A percentile compares a stretch with the other conserved stretches of the same genome.
phyloP scores from a whole-genome alignment of 306 rosid species.

The Betula pendula region DNA sequence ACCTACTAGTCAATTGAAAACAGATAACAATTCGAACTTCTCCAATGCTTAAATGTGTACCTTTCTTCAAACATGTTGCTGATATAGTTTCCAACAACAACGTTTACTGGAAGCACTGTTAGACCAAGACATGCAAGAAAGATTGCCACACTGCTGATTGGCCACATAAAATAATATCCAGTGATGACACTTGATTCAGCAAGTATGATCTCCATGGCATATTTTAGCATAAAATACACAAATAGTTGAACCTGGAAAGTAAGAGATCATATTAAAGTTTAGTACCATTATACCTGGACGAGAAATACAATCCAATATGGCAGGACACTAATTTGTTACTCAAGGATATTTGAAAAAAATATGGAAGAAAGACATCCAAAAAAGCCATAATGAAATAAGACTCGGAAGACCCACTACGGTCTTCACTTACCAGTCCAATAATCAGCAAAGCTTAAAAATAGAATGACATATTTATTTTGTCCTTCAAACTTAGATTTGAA shows the following conservation, averaged over 20 bases:
- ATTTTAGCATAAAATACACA: conserved; percentile 99
- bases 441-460: background rate
- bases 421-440: background rate
- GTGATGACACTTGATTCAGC: conserved; percentile 96
- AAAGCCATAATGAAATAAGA: background rate
- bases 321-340: background rate
- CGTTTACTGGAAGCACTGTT: conserved; percentile 92
- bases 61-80: conserved; percentile 99
- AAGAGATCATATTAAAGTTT: conserved; percentile 24
- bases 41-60: conserved; percentile 33
- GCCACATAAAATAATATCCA: conserved; percentile 86
- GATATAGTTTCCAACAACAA: conserved; percentile 84
- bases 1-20: background rate
- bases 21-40: background rate
- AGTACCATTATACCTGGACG: conserved; percentile 7
- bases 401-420: background rate
- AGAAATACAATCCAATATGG: background rate
- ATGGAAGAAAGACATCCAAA: no score
- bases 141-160: conserved; percentile 77
- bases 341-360: background rate
- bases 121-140: conserved; percentile 94
- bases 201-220: conserved; percentile 88
- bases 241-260: conserved; percentile 78
- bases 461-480: background rate
- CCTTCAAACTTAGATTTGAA: background rate